Evolutionary conservation across 1,284 basidiomycete genomes (phyloP), one percentile per base, ranked within the genome.

Genomic region (Calocybe gambosa): DNA sequence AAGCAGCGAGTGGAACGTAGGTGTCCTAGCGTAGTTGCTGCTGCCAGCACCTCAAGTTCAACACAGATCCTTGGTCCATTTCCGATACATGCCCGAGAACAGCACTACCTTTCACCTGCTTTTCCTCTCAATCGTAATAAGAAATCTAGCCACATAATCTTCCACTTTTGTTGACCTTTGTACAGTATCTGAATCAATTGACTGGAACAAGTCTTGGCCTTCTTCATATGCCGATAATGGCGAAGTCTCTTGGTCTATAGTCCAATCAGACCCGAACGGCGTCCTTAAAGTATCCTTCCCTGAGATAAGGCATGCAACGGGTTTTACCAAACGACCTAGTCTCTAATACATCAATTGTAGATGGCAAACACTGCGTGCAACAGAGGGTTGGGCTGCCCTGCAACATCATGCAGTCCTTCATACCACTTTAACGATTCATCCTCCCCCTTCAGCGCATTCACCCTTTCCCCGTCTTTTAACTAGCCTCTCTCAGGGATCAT

Each of bases 341-440:
- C n/a, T 6, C 45, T 43, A 9, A 49, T 37, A 41, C 26, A 42
- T 59, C n/a, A 15, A 16, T 15, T 46, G 20, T 39, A 81, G 86
- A 43, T 91, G 88, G 88, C 59, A 71, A 23, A 65, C 68, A 41
- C 68, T 91, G 39, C 78, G 85, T 15, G 67, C 72, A 31, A 81
- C 80, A 0, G 82, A 89, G 63, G 89, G 88, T n/a, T 90, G 88
- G 88, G 82, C 86, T 15, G 82, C 76, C 12, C 62, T 90, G 20
- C 88, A 91, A 58, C 83, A 89, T 55, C 77, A 87, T 55, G 73
- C 75, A 15, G 62, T 89, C 15, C 67, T 90, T n/a, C 75, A 72
- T 29, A 75, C 81, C 1, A 75, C 71, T 1, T 52, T 91, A 8
- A 80, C 73, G 0, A 52, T 89, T 21, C 59, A 66, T 41, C 79